phyloP scores from a whole-genome alignment of 2,329 filamentous ascomycete genomes.

The Fusarium subglutinans region DNA sequence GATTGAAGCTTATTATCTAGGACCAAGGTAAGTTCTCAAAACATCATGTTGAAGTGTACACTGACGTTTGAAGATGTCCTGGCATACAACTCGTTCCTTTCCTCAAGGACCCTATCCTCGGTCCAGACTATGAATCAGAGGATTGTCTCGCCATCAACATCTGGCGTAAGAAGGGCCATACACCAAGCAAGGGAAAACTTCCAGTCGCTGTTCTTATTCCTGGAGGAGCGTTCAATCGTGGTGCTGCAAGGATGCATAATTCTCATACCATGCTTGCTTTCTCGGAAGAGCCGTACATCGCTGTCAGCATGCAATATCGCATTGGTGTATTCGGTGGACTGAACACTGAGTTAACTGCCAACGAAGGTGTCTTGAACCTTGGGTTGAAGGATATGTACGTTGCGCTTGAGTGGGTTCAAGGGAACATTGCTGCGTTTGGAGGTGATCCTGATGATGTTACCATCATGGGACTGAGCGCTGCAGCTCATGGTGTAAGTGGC shows the following conservation, averaged over 20 bases:
- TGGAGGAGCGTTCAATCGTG: conserved; percentile 46
- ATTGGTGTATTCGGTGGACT: conserved; percentile 68
- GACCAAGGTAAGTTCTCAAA: conserved; percentile 20
- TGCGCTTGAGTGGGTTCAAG: conserved; percentile 59
- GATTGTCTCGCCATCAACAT: conserved; percentile 43
- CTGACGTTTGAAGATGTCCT: conserved; percentile 40
- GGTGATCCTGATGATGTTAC: conserved; percentile 59
- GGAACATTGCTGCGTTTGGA: conserved; percentile 61
- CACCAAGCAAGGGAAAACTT: conserved; percentile 28
- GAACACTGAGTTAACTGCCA: conserved; percentile 58
- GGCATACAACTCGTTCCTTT: conserved; percentile 46
- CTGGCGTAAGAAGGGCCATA: conserved; percentile 34
- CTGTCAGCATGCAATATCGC: conserved; percentile 57
- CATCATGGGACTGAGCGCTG: conserved; percentile 55
- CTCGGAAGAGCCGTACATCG: conserved; percentile 57
- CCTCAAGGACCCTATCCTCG: conserved; percentile 43
- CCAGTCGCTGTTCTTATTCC: conserved; percentile 43
- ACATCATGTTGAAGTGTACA: rapidly evolving
- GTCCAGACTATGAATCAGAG: conserved; percentile 45
- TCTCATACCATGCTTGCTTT: conserved; percentile 60
- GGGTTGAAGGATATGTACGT: conserved; percentile 61
- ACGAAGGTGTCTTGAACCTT: conserved; percentile 63
- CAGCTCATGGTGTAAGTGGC: conserved; percentile 45
- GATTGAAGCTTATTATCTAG: conserved; percentile 38
- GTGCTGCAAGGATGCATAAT: conserved; percentile 50